These are phyloP conservation scores for Penicillium sp. DNA, from an alignment of 2,329 filamentous ascomycete species.

Conservation along the genomic window DNA sequence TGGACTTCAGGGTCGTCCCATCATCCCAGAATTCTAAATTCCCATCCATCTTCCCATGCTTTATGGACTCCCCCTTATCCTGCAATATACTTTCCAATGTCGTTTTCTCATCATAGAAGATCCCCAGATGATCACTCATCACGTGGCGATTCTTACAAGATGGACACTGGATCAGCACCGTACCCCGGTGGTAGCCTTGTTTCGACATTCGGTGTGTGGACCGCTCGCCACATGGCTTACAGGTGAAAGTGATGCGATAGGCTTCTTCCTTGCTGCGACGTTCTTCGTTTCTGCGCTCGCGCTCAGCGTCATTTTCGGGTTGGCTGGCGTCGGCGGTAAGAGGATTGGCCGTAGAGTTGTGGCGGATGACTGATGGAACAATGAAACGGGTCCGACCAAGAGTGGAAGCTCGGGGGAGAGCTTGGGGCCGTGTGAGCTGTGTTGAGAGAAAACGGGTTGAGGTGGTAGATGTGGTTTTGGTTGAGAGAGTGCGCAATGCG, in stretches of 20 bases:
- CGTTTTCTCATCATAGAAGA: slow-evolving; percentile 47
- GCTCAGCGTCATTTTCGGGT: slow-evolving; percentile 31
- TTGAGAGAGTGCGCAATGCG: slow-evolving; percentile 13
- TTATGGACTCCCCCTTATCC: slow-evolving; percentile 63
- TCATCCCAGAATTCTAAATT: slow-evolving; percentile 93
- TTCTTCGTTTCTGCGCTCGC: slow-evolving; percentile 36
- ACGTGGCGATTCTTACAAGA: slow-evolving; percentile 82
- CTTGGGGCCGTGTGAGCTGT: slow-evolving; percentile 8
- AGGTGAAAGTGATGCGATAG: slow-evolving; percentile 91
- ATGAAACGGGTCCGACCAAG: slow-evolving; percentile 5
- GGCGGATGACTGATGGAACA: slow-evolving; percentile 18
- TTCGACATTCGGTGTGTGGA: slow-evolving; percentile 87
- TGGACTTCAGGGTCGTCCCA: slow-evolving; percentile 45
- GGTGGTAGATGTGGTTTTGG: slow-evolving; percentile 16
- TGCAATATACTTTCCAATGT: slow-evolving; percentile 46
- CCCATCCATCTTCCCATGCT: slow-evolving; percentile 76
- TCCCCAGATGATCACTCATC: slow-evolving; percentile 83
- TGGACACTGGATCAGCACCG: slow-evolving; percentile 85
- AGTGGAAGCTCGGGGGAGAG: slow-evolving; percentile 2
- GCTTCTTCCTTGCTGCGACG: slow-evolving; percentile 57
- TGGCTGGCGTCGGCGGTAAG: slow-evolving; percentile 35
- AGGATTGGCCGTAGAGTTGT: slow-evolving; percentile 34
- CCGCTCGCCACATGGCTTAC: slow-evolving; percentile 75
- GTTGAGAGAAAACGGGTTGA: slow-evolving; percentile 23
- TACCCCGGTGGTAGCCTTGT: slow-evolving; percentile 91